Base-by-base conservation (phyloP, 2,329 filamentous ascomycete genomes). In the Colletotrichum horii region DNA sequence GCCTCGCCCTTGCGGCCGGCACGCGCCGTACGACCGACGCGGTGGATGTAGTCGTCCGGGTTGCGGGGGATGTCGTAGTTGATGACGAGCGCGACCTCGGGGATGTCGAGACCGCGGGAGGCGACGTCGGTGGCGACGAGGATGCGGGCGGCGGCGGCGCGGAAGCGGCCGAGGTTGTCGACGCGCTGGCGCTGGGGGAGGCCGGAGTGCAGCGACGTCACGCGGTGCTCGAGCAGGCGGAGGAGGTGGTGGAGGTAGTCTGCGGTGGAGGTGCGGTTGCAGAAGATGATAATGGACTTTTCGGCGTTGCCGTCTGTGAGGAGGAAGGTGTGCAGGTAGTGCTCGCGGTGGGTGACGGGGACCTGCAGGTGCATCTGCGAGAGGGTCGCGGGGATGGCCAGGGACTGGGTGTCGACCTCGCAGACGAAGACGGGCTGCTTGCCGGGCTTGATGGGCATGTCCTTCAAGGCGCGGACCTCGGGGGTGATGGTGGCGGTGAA, bases 61-160 rank as follows among this genome's bases (percentile, higher is more conserved):
- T 98, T 95, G n/a, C 96, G 93, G 0, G 97, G 97, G 1, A 99
- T 92, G 82, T 99, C 97, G 85, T 96, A 99, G 85, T 99, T 98
- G 82, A 99, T 88, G 4, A 99, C 97, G 19, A 98, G 86, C 70
- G 91, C 93, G 8, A 98, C 96, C 79, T 96, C 94, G 2, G 96
- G 96, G 77, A 99, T 98, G 86, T 99, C 97, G 6, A 99, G 91
- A 89, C 97, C 97, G 83, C 97, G 92, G 24, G 96, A 95, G 1
- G 97, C 97, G 16, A 99, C 96, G 83, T 99, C 97, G 0, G 97
- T 99, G 2, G 97, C 96, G 14, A 99, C 94, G 2, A 99, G 91
- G 72, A 99, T 94, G 16, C 96, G 91, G 8, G 97, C 96, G 0
- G 96, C 97, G 8, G 93, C 91, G 4, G 97, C 96, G 36, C 97